phyloP scores from a whole-genome alignment of 2,329 filamentous ascomycete species.

The Rhexocercosporidium sp. region DNA sequence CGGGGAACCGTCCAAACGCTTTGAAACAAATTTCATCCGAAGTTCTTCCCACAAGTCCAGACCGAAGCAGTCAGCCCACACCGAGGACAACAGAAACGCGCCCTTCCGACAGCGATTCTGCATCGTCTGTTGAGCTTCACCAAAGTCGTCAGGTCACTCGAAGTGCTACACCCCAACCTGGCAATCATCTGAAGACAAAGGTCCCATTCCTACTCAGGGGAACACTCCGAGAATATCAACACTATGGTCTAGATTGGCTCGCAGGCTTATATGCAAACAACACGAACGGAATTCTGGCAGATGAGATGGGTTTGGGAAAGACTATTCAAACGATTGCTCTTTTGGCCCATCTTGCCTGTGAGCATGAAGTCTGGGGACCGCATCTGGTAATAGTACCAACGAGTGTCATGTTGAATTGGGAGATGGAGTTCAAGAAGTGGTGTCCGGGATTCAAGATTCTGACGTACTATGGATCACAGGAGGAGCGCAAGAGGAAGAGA shows the following conservation, averaged over 20 bases:
- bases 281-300: slow-evolving; percentile 94
- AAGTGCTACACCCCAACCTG: slow-evolving; percentile 47
- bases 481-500: slow-evolving; percentile 89
- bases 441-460: slow-evolving; percentile 97
- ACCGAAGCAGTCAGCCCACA: slow-evolving; percentile 44
- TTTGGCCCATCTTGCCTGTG: slow-evolving; percentile 87
- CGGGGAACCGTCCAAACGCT: slow-evolving; percentile 6
- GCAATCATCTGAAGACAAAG: slow-evolving; percentile 62
- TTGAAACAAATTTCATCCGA: slow-evolving; percentile 26
- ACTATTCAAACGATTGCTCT: slow-evolving; percentile 98
- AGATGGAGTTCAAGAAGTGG: slow-evolving; percentile 99
- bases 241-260: slow-evolving; percentile 96
- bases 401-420: slow-evolving; percentile 99
- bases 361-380: slow-evolving; percentile 92
- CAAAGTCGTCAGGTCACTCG: slow-evolving; percentile 42
- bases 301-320: slow-evolving; percentile 98
- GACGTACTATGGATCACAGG: slow-evolving; percentile 92
- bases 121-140: slow-evolving; percentile 42
- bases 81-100: slow-evolving; percentile 44
- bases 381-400: slow-evolving; percentile 96
- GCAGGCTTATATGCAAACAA: slow-evolving; percentile 89
- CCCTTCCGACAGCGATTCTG: slow-evolving; percentile 42
- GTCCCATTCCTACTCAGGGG: slow-evolving; percentile 85
- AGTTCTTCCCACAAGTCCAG: slow-evolving; percentile 37
- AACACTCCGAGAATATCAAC: slow-evolving; percentile 92